phyloP scores from a whole-genome alignment of 225 moss, liverwort and hornwort genomes.

The Physcomitrium patens region DNA sequence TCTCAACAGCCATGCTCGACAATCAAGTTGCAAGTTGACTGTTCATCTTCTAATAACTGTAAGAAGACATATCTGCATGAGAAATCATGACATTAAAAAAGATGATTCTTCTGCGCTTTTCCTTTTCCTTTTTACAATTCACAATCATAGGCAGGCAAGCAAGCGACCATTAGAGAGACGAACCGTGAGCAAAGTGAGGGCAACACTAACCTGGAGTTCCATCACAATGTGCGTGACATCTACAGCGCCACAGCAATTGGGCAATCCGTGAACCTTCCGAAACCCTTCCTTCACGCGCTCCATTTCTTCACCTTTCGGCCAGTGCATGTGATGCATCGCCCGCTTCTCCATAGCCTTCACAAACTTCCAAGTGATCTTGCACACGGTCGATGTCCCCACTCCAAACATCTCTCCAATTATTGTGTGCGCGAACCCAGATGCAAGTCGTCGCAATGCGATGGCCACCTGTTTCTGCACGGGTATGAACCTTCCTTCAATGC shows the following conservation, averaged over 20 bases:
- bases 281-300: conserved; percentile 86
- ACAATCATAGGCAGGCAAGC: too few species aligned
- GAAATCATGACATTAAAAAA: not conserved
- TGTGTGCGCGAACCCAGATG: conserved; percentile 80
- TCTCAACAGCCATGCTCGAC: conserved; percentile 5
- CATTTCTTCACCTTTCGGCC: conserved; percentile 87
- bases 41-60: conserved; percentile 13
- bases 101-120: too few species aligned
- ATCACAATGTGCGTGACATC: conserved; percentile 91
- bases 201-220: conserved; percentile 69
- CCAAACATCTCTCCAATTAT: conserved; percentile 86
- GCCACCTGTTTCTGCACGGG: conserved; percentile 93
- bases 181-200: conserved; percentile 19
- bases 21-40: conserved; percentile 11
- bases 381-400: conserved; percentile 87
- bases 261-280: conserved; percentile 76
- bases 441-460: conserved; percentile 81
- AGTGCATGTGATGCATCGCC: conserved; percentile 85
- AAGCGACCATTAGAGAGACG: too few species aligned
- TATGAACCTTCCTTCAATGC: conserved; percentile 86
- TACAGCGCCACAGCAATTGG: conserved; percentile 90
- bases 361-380: conserved; percentile 93
- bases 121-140: too few species aligned
- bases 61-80: conserved; percentile 15
- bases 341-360: conserved; percentile 81